Evolutionary conservation across 305 asterid species (phyloP), one percentile per base, ranked within the genome.

Genomic region (Fraxinus angustifolia): DNA sequence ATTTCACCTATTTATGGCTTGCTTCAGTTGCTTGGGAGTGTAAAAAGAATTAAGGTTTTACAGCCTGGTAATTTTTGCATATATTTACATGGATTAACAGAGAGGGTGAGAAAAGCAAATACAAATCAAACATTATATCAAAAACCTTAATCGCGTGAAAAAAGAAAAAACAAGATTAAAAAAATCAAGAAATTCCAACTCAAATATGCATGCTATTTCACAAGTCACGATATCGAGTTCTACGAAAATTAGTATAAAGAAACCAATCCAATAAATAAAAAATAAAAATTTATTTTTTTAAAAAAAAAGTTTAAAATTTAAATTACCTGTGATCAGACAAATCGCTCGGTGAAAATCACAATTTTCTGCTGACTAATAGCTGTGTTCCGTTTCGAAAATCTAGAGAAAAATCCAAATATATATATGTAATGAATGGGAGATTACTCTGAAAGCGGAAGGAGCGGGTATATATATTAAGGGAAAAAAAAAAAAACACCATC

Each of bases 21-120:
- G 42, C 42, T 6, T 35, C 8, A 0, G 40, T 23, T 23, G 26
- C 26, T 23, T 23, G 26, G 26, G 26, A 23, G 26, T 23, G 26
- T 23, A n/a, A n/a, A n/a, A 58, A 58, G 14, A 58, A 58, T 8
- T 19, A 68, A 78, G 91, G 90, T 74, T 82, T 91, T 35, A 81
- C 75, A 67, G 83, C 91, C 98, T 94, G 89, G 76, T 42, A 79
- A 80, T 21, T 19, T 60, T 8, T 58, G 68, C 21, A 50, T 58
- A 19, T 19, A 19, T 58, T 17, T 7, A 58, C 30, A 8, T 58
- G 68, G 68, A 58, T 58, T 21, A 60, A 60, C 70, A 60, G 31
- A 19, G 8, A 7, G 11, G 67, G 28, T 31, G 3, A 1, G 26
- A 2, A 21, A 60, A 21, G 70, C 14, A 21, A 60, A 21, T 8